These are phyloP conservation scores for Eimeria mitis DNA, from an alignment of 169 alveolate species.

Conservation along the genomic window DNA sequence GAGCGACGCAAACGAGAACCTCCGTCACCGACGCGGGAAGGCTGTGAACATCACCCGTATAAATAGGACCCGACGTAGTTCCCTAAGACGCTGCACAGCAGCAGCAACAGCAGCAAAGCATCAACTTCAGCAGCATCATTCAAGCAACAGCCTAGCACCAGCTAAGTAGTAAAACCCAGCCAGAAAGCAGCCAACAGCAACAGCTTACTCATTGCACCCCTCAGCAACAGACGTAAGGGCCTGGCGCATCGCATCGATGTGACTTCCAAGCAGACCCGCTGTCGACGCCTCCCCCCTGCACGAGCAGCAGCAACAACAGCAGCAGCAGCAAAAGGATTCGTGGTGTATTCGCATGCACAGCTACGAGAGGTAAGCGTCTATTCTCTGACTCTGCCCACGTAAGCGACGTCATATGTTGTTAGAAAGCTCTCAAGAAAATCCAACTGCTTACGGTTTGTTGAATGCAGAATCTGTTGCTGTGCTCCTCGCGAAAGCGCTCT, in stretches of 20 bases:
- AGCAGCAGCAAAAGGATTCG: background rate
- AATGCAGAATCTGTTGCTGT: background rate
- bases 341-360: background rate
- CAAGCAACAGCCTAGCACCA: background rate
- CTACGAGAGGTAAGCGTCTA: background rate
- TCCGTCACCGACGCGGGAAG: constrained; percentile 38
- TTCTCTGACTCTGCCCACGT: background rate
- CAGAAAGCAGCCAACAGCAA: background rate
- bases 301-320: background rate
- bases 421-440: no score
- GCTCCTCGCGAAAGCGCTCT: constrained; percentile 10
- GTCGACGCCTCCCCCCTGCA: constrained; percentile 36
- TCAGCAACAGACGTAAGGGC: constrained; percentile 49
- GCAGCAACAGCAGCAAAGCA: constrained; percentile 10
- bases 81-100: constrained; percentile 66
- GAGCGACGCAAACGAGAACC: constrained; percentile 6
- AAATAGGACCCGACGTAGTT: constrained; percentile 60
- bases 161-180: background rate
- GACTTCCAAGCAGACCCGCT: constrained; percentile 47
- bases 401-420: no score
- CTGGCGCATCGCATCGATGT: constrained; percentile 66
- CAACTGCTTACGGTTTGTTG: background rate
- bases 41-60: constrained; percentile 66
- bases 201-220: constrained; percentile 58
- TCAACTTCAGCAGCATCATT: background rate